Conservation (phyloP, 1,284 basidiomycete genomes). For the Amylostereum chailletii region DNA sequence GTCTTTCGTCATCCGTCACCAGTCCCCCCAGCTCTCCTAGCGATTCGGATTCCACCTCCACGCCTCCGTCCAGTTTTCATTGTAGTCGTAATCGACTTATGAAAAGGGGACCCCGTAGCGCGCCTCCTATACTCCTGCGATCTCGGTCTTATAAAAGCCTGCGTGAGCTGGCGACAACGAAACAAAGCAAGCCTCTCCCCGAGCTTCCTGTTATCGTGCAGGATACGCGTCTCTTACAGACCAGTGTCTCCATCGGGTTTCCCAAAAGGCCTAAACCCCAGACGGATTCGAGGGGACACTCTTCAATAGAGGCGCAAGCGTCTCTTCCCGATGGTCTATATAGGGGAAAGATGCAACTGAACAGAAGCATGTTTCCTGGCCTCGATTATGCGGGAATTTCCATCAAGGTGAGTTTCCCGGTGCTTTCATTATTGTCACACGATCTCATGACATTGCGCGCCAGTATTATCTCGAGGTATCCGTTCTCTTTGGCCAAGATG, state of each 20-base stretch:
- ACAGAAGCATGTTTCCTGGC: slow-evolving; percentile 50
- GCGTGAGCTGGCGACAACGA: not conserved
- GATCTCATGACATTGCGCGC: slow-evolving; percentile 2
- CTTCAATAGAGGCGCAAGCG: slow-evolving; percentile 35
- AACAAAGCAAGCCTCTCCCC: slow-evolving; percentile 35
- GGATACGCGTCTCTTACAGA: slow-evolving; percentile 42
- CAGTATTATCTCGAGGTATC: slow-evolving; percentile 67
- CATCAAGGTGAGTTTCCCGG: slow-evolving; percentile 42
- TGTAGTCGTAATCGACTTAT: slow-evolving; percentile 26
- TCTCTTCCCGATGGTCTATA: slow-evolving; percentile 57
- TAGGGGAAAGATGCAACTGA: slow-evolving; percentile 45
- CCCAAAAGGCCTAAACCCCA: slow-evolving; percentile 50
- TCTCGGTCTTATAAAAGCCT: slow-evolving; percentile 17
- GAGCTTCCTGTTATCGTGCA: slow-evolving; percentile 31
- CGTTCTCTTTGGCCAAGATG: slow-evolving; percentile 53
- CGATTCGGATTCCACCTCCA: slow-evolving; percentile 35
- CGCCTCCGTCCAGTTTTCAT: slow-evolving; percentile 12
- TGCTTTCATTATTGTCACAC: not conserved
- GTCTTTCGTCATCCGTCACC: slow-evolving; percentile 19
- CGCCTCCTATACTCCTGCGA: slow-evolving; percentile 25
- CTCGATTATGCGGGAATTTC: slow-evolving; percentile 58
- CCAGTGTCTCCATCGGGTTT: slow-evolving; percentile 52
- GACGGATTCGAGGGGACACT: slow-evolving; percentile 25
- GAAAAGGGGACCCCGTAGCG: slow-evolving; percentile 35
- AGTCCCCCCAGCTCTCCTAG: slow-evolving; percentile 31